Evolutionary conservation across 805 yeast species (phyloP), one percentile per base, ranked within the genome.

Genomic region (Ogataea allantospora): DNA sequence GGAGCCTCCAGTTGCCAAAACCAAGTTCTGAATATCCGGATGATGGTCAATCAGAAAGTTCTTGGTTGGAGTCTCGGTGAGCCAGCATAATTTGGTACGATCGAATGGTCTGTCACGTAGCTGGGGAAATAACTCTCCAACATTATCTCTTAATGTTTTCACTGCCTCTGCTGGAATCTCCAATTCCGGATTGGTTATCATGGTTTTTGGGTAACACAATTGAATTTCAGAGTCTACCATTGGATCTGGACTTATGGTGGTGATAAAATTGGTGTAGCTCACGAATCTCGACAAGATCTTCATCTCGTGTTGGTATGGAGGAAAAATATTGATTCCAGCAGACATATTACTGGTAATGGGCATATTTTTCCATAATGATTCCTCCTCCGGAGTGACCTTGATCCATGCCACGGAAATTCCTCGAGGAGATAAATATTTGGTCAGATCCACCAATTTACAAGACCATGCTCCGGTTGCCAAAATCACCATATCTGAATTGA

Each of bases 391-490:
- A 3, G 55, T 47, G 7, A 52, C 32, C 26, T 51, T 51, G 25
- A 30, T 43, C 57, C 58, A 54, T 4, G 50, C 56, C 26, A 54
- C 58, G 28, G 51, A 57, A 28, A 54, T 48, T n/a, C n/a, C n/a
- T n/a, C n/a, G n/a, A 3, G 57, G 54, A 5, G 46, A 30, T 3
- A 47, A 38, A 8, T 37, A 28, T 15, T 45, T 36, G 13, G 51
- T 22, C 11, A 53, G 27, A 25, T 53, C 40, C 13, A 54, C 55
- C 10, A 54, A 34, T 20, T 51, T 51, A 20, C 48, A 44, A 33
- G 55, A 53, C 57, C 58, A 54, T 2, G 58, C 55, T 14, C 58
- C 58, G 4, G 56, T 55, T 13, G 57, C 53, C 6, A 53, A 48
- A 27, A 54, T 38, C 7, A 53, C 54, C 23, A 53, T 19, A 16